A percentile compares a stretch with the other conserved stretches of the same genome.
Evolutionary conservation across 2,329 filamentous ascomycete species (phyloP).

Genomic region (Trichoderma sp.): DNA sequence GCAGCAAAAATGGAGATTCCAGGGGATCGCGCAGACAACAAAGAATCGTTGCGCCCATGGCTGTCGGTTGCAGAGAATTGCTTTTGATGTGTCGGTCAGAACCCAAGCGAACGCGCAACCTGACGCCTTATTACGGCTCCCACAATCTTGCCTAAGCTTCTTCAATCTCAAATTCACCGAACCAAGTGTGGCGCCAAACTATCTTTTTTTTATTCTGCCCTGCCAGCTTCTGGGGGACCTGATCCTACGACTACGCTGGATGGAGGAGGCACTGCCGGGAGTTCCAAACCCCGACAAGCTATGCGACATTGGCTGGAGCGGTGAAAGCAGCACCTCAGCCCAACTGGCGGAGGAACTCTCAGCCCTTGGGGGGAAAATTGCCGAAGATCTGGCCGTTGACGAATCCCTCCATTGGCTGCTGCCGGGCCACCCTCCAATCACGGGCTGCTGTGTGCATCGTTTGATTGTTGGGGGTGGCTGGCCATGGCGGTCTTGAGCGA

Average conservation of each 20-base stretch:
- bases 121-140: neutral
- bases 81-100: neutral
- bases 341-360: constrained; percentile 4
- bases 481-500: constrained; percentile 19
- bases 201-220: constrained; percentile 18
- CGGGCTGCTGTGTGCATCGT: neutral
- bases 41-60: neutral
- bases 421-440: neutral
- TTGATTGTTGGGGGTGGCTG: constrained; percentile 6
- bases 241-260: constrained; percentile 9
- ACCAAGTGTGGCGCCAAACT: constrained; percentile 22
- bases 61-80: neutral
- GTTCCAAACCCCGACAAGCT: constrained; percentile 7
- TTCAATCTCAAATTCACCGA: constrained; percentile 19
- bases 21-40: neutral
- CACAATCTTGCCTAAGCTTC: constrained; percentile 9
- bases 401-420: neutral
- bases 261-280: neutral
- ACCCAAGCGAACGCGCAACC: neutral
- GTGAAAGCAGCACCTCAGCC: neutral
- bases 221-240: neutral
- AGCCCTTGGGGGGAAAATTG: constrained; percentile 9
- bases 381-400: constrained; percentile 5
- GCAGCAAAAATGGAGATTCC: neutral
- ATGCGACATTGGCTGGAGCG: constrained; percentile 5